Percentiles rank a stretch among this genome's conserved stretches.
These are phyloP conservation scores for Anastatica hierochuntica DNA, from an alignment of 345 rosid species.

Conservation along the genomic window DNA sequence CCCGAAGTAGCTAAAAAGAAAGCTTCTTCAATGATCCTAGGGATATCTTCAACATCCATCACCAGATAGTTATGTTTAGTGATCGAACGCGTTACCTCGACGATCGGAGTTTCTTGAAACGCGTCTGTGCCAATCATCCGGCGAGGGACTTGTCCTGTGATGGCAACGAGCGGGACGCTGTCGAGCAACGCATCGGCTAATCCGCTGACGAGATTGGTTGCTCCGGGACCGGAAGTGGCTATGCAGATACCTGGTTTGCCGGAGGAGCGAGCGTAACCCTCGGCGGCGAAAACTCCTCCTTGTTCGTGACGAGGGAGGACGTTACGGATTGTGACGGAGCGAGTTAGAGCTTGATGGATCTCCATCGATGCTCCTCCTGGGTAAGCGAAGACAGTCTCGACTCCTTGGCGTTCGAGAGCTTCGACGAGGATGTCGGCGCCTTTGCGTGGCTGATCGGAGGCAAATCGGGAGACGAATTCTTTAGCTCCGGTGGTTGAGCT, in stretches of 20 bases:
- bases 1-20: slow-evolving; percentile 80
- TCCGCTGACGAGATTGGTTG: slow-evolving; percentile 82
- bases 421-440: slow-evolving; percentile 92
- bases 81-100: slow-evolving; percentile 87
- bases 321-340: slow-evolving; percentile 61
- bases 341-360: slow-evolving; percentile 98
- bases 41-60: slow-evolving; percentile 81
- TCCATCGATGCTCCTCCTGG: slow-evolving; percentile 97
- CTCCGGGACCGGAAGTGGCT: slow-evolving; percentile 95
- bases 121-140: slow-evolving; percentile 94
- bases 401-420: slow-evolving; percentile 84
- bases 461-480: slow-evolving; percentile 33
- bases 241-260: slow-evolving; percentile 86
- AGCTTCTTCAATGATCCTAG: slow-evolving; percentile 72
- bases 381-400: slow-evolving; percentile 71
- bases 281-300: slow-evolving; percentile 91
- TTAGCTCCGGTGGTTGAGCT: neutral
- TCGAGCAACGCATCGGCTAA: slow-evolving; percentile 86
- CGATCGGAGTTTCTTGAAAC: slow-evolving; percentile 86
- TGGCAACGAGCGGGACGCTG: slow-evolving; percentile 82
- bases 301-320: slow-evolving; percentile 96
- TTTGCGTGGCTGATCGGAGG: slow-evolving; percentile 69
- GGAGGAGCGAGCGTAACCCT: slow-evolving; percentile 84
- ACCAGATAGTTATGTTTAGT: slow-evolving; percentile 87
- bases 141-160: slow-evolving; percentile 89